Evolutionary conservation across 352 stramenopile genomes (phyloP), one percentile per base, ranked within the genome.

Genomic region (Phytophthora europaea): DNA sequence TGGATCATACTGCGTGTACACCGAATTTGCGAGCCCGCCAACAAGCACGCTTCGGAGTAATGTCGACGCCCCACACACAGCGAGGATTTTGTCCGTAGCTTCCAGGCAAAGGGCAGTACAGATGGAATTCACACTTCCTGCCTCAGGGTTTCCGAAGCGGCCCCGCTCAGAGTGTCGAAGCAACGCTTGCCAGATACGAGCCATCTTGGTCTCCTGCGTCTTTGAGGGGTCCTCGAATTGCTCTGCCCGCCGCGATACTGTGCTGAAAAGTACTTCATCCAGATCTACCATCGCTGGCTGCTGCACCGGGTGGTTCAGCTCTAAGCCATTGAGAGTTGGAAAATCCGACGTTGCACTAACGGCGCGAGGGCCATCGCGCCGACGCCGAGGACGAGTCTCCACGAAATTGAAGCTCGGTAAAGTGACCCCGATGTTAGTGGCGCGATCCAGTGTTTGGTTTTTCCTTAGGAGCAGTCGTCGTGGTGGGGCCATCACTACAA

Each of bases 371-470:
- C 20, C 45, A 65, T 76, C 63, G 3, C 51, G 59, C 64, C 65
- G 55, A 65, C 51, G 60, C 48, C 53, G 57, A 67, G 59, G 47
- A 45, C 69, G 64, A 40, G 70, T 59, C 61, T 92, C 84, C 51
- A 93, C 76, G 60, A 92, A 92, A 55, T 93, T 93, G 70, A 93
- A 93, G 28, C 73, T 77, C 23, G 83, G 85, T 51, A 93, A 66
- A 31, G 55, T 69, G 33, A 80, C 31, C 2, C 70, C 76, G 52
- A 89, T 51, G 45, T 67, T 80, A 16, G 70, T 77, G 8, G 76
- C 72, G 4, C 62, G 55, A 15, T 75, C 56, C 22, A 87, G 33
- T 13, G 65, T 40, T 12, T 28, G 40, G 10, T 70, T 62, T 66
- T 70, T 75, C 48, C 61, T 51, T 6, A 31, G 33, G 51, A 54